phyloP scores from a whole-genome alignment of 2,329 filamentous ascomycete genomes.

The Calonectria naviculata region DNA sequence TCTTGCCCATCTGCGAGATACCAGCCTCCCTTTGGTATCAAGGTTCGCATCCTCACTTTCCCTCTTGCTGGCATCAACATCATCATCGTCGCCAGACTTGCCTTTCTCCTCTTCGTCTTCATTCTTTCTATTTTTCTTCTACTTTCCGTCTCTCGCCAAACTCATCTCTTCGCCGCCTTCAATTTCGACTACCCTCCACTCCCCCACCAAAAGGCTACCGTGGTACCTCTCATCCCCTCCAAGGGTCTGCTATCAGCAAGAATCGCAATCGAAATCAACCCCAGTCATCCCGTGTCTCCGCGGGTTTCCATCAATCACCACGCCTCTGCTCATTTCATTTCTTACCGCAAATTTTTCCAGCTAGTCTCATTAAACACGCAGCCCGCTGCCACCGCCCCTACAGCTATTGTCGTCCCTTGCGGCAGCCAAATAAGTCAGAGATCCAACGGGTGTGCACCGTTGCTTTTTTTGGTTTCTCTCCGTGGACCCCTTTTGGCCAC shows the following conservation, averaged over 20 bases:
- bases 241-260: background rate
- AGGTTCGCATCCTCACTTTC: background rate
- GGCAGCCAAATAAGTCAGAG: conserved; percentile 1
- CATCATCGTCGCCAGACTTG: background rate
- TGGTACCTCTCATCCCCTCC: background rate
- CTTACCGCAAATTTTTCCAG: conserved; percentile 12
- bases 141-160: conserved; percentile 17
- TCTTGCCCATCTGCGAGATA: conserved; percentile 4
- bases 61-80: background rate
- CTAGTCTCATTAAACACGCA: conserved; percentile 18
- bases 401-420: background rate
- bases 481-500: conserved; percentile 1
- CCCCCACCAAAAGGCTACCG: conserved; percentile 7
- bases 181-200: conserved; percentile 5
- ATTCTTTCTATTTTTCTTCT: background rate
- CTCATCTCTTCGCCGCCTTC: conserved; percentile 25
- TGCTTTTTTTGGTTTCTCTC: conserved; percentile 1
- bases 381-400: background rate
- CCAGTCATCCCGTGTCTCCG: conserved; percentile 1
- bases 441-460: background rate
- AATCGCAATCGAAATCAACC: conserved; percentile 1
- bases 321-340: conserved; percentile 20
- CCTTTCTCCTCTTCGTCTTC: background rate
- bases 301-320: conserved; percentile 6
- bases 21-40: background rate